Conservation (phyloP, 108 stramenopile genomes). For the Cylindrotheca fusiformis region DNA sequence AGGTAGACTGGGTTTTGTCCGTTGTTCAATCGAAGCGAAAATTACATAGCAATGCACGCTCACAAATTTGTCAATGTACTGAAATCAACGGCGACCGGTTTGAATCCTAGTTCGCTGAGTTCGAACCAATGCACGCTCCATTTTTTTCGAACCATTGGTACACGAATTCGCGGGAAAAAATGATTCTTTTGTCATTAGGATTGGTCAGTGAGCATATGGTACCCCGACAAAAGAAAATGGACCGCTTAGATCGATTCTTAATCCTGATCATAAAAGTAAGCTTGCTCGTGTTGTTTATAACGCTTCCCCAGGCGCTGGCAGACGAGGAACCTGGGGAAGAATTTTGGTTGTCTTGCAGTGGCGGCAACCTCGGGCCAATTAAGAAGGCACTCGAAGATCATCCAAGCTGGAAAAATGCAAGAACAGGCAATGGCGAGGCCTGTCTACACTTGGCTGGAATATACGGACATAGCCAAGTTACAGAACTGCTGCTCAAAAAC, state of each 20-base stretch:
- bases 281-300: constrained; percentile 25
- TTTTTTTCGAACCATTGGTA: background rate
- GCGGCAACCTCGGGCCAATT: constrained; percentile 10
- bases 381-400: background rate
- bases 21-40: too few relatives aligned
- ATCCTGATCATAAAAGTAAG: constrained; percentile 17
- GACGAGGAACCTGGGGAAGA: constrained; percentile 3
- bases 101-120: too few relatives aligned
- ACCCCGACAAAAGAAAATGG: constrained; percentile 7
- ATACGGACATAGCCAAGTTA: constrained; percentile 47
- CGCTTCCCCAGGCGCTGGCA: constrained; percentile 15
- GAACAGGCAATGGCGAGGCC: constrained; percentile 68
- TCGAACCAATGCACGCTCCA: too few relatives aligned
- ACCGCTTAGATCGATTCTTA: constrained; percentile 22
- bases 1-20: too few relatives aligned
- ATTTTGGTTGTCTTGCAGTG: constrained; percentile 28
- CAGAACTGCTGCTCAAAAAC: constrained; percentile 42
- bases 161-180: background rate
- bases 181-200: constrained; percentile 9
- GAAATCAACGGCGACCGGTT: too few relatives aligned
- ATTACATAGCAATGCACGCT: too few relatives aligned
- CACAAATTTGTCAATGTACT: too few relatives aligned
- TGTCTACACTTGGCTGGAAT: constrained; percentile 76
- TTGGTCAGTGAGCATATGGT: constrained; percentile 7
- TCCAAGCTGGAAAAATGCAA: constrained; percentile 27